Evolutionary conservation across 164 flowering plant genomes (phyloP).

Genomic region (Cinnamomum micranthum): DNA sequence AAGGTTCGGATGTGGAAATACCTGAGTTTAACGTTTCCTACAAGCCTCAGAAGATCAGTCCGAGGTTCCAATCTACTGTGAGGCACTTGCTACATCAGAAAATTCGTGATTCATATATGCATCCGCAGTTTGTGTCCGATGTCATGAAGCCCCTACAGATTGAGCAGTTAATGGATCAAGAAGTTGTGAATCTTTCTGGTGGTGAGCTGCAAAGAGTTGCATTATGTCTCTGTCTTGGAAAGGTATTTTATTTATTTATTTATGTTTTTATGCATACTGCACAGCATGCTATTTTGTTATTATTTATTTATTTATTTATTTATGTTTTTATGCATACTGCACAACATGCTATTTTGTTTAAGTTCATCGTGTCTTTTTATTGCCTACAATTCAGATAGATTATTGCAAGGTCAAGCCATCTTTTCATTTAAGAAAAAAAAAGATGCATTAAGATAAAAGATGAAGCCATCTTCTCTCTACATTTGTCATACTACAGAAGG

Average conservation of each 20-base stretch:
- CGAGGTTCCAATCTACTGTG: conserved; percentile 67
- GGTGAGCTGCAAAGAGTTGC: conserved; percentile 99
- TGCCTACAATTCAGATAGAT: no score
- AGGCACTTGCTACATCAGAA: conserved; percentile 75
- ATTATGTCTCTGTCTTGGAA: conserved; percentile 87
- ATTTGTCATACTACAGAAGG: no score
- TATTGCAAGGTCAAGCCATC: no score
- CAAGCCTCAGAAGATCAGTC: conserved; percentile 99
- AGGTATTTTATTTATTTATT: conserved; percentile 41
- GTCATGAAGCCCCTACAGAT: conserved; percentile 98
- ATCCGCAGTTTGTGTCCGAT: conserved; percentile 94
- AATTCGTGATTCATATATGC: conserved; percentile 83
- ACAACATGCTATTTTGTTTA: no score
- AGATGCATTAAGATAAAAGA: no score
- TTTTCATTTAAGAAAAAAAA: no score
- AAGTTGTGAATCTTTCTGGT: conserved; percentile 98
- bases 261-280: background rate
- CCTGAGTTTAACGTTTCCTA: conserved; percentile 97
- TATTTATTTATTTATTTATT: background rate
- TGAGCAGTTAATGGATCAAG: conserved; percentile 98
- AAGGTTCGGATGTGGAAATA: conserved; percentile 75
- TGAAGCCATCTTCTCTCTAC: no score
- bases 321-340: background rate
- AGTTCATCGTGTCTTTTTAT: no score
- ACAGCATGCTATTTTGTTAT: no score